Base-by-base conservation (phyloP, 2,329 filamentous ascomycete genomes). In the Biscogniauxia mediterranea region DNA sequence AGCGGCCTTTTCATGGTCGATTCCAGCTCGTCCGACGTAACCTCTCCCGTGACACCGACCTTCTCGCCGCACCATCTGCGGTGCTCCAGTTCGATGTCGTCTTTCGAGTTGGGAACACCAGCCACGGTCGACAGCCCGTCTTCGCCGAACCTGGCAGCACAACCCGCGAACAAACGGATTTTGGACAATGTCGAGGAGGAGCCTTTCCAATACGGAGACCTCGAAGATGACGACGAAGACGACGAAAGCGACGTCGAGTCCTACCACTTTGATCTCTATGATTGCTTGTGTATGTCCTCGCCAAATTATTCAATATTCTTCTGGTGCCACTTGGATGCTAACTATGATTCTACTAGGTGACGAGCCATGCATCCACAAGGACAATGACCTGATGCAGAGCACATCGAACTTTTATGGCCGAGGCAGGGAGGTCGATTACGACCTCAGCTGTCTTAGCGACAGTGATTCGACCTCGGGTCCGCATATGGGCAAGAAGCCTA, bases 151-250 rank as follows among this genome's bases (percentile, higher is more conserved):
- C 81, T 79, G 61, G 77, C 77, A 49, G 56, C 66, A 17, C 72
- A 67, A 51, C 85, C 87, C 66, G 79, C 85, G 0, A 81, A 82
- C 69, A 91, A 91, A 76, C 83, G 85, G 62, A 83, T 83, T 57
- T 81, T 97, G 64, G 90, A 92, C 17, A 91, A 95, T 70, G 90
- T 97, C 20, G 85, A 93, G 70, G 93, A 97, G 75, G 93, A 96
- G 70, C 88, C 90, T 1, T 77, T 87, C 51, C 90, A 93, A 73
- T 84, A 83, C 58, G 90, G 90, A 20, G 66, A 68, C 32, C 69
- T 69, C 21, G 85, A 88, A 20, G 19, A 46, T 25, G 26, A 42
- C 28, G 32, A 55, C 26, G 82, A 83, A 55, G 77, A 83, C 61
- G 80, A 81, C 54, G 74, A 82, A 26, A 80, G 83, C 61, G 78